Base-by-base conservation (phyloP, 2,329 filamentous ascomycete species). In the Biscogniauxia sp. region DNA sequence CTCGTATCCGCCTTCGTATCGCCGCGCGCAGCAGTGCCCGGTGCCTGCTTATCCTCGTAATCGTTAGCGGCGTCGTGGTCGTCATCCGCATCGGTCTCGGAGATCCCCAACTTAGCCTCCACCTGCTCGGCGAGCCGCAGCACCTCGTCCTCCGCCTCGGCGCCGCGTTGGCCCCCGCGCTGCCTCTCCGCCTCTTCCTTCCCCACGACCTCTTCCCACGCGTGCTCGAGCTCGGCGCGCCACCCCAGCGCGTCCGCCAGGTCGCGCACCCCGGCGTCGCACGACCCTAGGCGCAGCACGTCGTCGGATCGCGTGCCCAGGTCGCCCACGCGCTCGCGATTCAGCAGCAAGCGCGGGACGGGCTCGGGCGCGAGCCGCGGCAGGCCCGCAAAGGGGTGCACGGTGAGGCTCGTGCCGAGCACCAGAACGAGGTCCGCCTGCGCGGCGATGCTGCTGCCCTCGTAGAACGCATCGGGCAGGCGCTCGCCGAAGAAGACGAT, bases 401-500 rank as follows among this genome's bases (percentile, higher is more conserved):
- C 94, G 0, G 82, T 86, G 61, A 98, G 77, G 70, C 92, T 97
- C 0, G 94, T 97, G 1, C 95, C 95, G 80, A 97, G 88, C 20
- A 97, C 83, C 56, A 98, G 89, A 51, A 89, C 84, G 2, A 97
- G 77, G 72, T 97, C 92, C 0, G 92, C 90, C 68, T 83, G 73
- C 1, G 75, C 76, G 0, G 86, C 83, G 7, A 88, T 73, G 37
- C 75, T 72, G 26, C 80, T 77, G 61, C 85, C 87, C 6, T 77
- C 72, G 71, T 88, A 87, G 75, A 96, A 96, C 0, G 76, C 77
- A 6, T 77, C 73, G 0, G 91, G 91, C 25, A 80, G 71, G 64
- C 71, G 70, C 71, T 80, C 93, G 55, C 93, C 93, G 68, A 97
- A 97, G 77, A 97, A 97, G 37, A 96, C 92, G 72, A 97, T 97